Evolutionary conservation across 2,329 filamentous ascomycete genomes (phyloP).

Genomic region (Botrytis hyacinthi): DNA sequence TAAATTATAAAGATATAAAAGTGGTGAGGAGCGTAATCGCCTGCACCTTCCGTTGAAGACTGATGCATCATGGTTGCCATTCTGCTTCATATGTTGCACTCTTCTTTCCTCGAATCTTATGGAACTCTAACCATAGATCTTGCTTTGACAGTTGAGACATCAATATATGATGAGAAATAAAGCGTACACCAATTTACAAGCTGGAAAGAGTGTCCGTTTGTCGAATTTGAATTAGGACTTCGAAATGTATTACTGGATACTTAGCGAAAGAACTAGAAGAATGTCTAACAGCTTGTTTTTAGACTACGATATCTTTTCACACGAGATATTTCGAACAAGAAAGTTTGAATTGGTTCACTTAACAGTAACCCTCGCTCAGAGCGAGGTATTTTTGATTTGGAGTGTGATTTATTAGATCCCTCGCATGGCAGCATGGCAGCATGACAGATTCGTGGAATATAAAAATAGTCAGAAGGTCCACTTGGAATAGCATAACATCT

Average conservation of each 20-base stretch:
- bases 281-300: no score
- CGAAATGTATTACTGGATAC: not conserved
- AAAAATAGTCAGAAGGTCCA: not conserved
- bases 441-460: not conserved
- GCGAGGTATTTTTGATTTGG: not conserved
- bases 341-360: not conserved
- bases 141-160: not conserved
- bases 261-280: no score
- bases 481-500: not conserved
- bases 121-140: not conserved
- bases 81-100: constrained; percentile 17
- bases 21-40: no score
- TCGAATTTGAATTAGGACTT: not conserved
- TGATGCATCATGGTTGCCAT: not conserved
- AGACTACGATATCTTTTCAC: no score
- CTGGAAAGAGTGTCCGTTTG: not conserved
- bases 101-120: not conserved
- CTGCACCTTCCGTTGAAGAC: not conserved
- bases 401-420: not conserved
- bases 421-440: not conserved
- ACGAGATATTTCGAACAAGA: not conserved
- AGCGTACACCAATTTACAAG: not conserved
- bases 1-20: not conserved
- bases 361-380: accelerated
- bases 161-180: not conserved